Evolutionary conservation across 164 flowering plant species (phyloP), one percentile per base, ranked within the genome.

Genomic region (Vitis amurensis): DNA sequence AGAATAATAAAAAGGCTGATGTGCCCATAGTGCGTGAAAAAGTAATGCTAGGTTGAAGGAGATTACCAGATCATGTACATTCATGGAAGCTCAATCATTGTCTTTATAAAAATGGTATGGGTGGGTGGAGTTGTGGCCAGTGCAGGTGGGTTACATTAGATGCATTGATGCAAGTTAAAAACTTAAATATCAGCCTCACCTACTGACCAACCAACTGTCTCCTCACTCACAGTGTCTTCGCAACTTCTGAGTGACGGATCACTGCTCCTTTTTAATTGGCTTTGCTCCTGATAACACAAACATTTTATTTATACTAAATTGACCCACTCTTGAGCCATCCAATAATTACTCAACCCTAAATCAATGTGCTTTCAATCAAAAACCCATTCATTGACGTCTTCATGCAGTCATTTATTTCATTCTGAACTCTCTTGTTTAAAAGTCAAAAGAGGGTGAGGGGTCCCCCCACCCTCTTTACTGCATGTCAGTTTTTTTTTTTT

Each of bases 231-330:
- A 55, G 68, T 53, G 27, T 17, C 7, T 67, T 55, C 12, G 13
- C 69, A 30, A 9, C 56, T 55, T 12, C 14, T 2, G 53, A 50
- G 30, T 9, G 23, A 68, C 63, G 13, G 59, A 56, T 58, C 47
- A 48, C 2, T 48, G 2, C 9, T 14, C 63, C 57, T 49, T 23
- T 37, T 15, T 68, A 23, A 23, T 23, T 23, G 49, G 64, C 29
- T 68, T 56, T 68, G 71, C 71, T 61, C n/a, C 72, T 69, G 59
- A 37, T 17, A 52, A 53, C 17, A 52, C 59, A 37, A 66, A 53
- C 66, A 52, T 1, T 52, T 29, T 9, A 69, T 52, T 53, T 52
- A 53, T 61, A 61, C 66, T 55, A 66, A 13, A n/a, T 6, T 31
- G 51, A 56, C 69, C 69, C 9, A 55, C 50, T 1, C 51, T 29